Evolutionary conservation across 805 yeast genomes (phyloP).

Genomic region (Lipomyces anomalus): DNA sequence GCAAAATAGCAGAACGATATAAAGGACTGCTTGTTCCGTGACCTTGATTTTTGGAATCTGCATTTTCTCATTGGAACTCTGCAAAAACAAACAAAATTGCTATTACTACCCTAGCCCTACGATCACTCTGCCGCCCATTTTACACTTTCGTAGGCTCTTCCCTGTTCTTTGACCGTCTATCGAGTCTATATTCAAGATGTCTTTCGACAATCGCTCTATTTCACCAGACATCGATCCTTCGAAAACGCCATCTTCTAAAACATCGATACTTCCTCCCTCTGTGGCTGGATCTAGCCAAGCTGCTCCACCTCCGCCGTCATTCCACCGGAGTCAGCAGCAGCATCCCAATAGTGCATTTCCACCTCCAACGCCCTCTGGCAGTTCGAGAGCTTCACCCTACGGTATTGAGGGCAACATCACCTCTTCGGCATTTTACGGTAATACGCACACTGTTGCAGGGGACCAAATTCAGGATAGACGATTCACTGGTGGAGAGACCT

Average conservation of each 20-base stretch:
- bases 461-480: slow-evolving; percentile 42
- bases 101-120: too few relatives aligned
- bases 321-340: not conserved
- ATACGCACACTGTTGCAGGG: slow-evolving; percentile 19
- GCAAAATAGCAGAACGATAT: too few relatives aligned
- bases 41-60: too few relatives aligned
- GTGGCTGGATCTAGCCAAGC: not conserved
- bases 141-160: too few relatives aligned
- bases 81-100: too few relatives aligned
- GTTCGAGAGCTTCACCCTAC: slow-evolving; percentile 1
- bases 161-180: too few relatives aligned
- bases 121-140: too few relatives aligned
- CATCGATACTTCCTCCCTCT: not conserved
- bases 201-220: not conserved
- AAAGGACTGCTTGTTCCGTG: too few relatives aligned
- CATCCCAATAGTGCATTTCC: slow-evolving; percentile 2
- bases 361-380: slow-evolving; percentile 1
- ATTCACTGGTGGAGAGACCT: slow-evolving; percentile 62
- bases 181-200: too few relatives aligned
- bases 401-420: not conserved
- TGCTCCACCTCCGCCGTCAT: not conserved
- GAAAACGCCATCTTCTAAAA: not conserved
- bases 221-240: slow-evolving; percentile 1
- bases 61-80: too few relatives aligned
- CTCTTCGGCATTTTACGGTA: slow-evolving; percentile 1